Evolutionary conservation across 1,139 yeast genomes (phyloP).

Genomic region (Candida albicans): DNA sequence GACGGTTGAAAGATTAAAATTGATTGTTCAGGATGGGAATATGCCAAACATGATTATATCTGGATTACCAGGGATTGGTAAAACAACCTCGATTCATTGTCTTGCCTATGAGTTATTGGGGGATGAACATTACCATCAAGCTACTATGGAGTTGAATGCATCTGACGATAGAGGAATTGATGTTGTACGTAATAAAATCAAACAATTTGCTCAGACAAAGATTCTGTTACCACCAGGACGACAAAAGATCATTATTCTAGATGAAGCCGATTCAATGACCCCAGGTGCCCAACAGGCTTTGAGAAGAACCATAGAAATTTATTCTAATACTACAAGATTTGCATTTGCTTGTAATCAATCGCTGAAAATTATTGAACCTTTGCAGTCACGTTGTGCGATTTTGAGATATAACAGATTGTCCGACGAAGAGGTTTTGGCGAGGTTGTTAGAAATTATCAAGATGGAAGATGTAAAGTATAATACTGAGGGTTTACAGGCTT

Average conservation of each 20-base stretch:
- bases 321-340: conserved; percentile 90
- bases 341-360: conserved; percentile 97
- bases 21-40: conserved; percentile 89
- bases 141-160: conserved; percentile 76
- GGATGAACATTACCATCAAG: conserved; percentile 63
- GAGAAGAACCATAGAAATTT: conserved; percentile 95
- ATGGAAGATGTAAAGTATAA: conserved; percentile 74
- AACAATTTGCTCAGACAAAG: conserved; percentile 72
- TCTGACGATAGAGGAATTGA: conserved; percentile 53
- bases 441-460: conserved; percentile 71
- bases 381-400: conserved; percentile 96
- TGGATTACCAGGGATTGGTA: conserved; percentile 96
- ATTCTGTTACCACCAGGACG: conserved; percentile 48
- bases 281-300: conserved; percentile 98
- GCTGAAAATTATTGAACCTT: conserved; percentile 91
- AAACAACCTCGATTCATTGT: conserved; percentile 91
- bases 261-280: conserved; percentile 98
- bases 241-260: conserved; percentile 87
- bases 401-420: conserved; percentile 77
- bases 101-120: conserved; percentile 85
- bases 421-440: conserved; percentile 80
- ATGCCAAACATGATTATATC: conserved; percentile 95
- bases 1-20: conserved; percentile 78
- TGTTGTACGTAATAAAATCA: conserved; percentile 48
- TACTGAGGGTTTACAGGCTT: conserved; percentile 90